phyloP scores from a whole-genome alignment of 2,329 filamentous ascomycete genomes.

The Phoma sp. region DNA sequence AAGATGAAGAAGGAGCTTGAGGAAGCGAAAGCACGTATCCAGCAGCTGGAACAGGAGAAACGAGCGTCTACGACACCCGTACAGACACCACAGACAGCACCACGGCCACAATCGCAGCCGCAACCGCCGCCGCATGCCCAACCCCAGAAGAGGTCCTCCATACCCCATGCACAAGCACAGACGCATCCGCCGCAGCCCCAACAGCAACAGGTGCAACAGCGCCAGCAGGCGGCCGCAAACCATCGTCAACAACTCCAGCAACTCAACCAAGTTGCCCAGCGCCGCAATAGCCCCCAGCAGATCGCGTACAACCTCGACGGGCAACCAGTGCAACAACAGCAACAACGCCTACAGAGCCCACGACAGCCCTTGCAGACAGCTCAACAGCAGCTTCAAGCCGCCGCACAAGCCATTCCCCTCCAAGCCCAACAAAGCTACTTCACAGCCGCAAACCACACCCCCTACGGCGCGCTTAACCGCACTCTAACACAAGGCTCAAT shows the following conservation, averaged over 20 bases:
- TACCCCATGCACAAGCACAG: slow-evolving; percentile 20
- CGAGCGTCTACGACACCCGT: slow-evolving; percentile 36
- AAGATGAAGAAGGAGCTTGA: slow-evolving; percentile 46
- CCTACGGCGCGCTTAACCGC: slow-evolving; percentile 33
- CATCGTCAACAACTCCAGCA: slow-evolving; percentile 36
- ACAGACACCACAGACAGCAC: slow-evolving; percentile 31
- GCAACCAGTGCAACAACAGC: slow-evolving; percentile 29
- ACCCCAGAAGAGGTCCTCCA: slow-evolving; percentile 19
- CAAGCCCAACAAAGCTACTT: slow-evolving; percentile 28
- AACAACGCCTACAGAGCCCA: slow-evolving; percentile 21
- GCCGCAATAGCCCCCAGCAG: slow-evolving; percentile 29
- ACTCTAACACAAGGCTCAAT: slow-evolving; percentile 29
- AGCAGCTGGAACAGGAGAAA: slow-evolving; percentile 43
- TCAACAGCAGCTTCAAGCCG: slow-evolving; percentile 32
- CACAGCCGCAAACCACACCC: slow-evolving; percentile 28
- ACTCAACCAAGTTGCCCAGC: slow-evolving; percentile 27
- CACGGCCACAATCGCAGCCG: slow-evolving; percentile 28
- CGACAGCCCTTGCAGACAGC: slow-evolving; percentile 29
- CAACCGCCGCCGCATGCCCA: slow-evolving; percentile 25
- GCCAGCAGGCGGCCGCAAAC: slow-evolving; percentile 19
- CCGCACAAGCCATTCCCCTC: slow-evolving; percentile 31
- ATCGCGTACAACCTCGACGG: slow-evolving; percentile 26
- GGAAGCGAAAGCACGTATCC: slow-evolving; percentile 47
- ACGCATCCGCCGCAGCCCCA: slow-evolving; percentile 7
- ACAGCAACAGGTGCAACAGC: slow-evolving; percentile 25